Percentiles rank a stretch among this genome's conserved stretches.
Evolutionary conservation across 139 green algal genomes (phyloP).

Genomic region (Raphidocelis subcapitata): DNA sequence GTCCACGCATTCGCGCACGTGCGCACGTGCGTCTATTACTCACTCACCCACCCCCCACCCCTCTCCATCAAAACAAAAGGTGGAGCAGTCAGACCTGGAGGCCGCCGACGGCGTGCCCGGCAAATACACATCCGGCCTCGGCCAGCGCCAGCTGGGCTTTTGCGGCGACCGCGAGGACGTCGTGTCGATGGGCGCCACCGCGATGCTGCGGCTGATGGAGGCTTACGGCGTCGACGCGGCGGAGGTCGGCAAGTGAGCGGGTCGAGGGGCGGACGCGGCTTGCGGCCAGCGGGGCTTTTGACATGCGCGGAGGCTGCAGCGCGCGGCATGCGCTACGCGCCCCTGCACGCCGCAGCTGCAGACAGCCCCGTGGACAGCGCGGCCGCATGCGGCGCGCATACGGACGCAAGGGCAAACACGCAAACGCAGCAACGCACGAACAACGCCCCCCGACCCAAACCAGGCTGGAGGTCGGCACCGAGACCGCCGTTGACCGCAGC

Average conservation of each 20-base stretch:
- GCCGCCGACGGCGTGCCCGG: conserved; percentile 62
- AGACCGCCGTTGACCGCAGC: conserved; percentile 70
- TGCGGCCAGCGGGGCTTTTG: no score
- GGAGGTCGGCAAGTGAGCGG: conserved; percentile 35
- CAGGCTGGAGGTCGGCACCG: conserved; percentile 80
- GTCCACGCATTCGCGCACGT: background rate
- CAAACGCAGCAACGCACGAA: no score
- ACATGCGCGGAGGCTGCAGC: no score
- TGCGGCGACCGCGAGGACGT: conserved; percentile 74
- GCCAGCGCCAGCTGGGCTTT: conserved; percentile 72
- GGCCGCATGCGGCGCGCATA: no score
- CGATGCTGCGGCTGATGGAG: conserved; percentile 58
- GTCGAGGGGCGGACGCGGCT: no score
- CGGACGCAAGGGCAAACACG: no score
- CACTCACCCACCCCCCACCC: background rate
- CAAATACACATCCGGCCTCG: conserved; percentile 88
- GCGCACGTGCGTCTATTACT: background rate
- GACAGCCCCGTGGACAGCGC: no score
- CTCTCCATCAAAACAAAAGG: background rate
- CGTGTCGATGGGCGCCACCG: conserved; percentile 77
- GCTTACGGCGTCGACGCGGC: conserved; percentile 30
- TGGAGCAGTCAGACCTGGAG: conserved; percentile 57
- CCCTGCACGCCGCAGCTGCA: no score
- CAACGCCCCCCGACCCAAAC: no score
- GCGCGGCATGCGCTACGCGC: no score